Conservation (phyloP, 331 rosid species). For the Rhamnella rubrinervis region DNA sequence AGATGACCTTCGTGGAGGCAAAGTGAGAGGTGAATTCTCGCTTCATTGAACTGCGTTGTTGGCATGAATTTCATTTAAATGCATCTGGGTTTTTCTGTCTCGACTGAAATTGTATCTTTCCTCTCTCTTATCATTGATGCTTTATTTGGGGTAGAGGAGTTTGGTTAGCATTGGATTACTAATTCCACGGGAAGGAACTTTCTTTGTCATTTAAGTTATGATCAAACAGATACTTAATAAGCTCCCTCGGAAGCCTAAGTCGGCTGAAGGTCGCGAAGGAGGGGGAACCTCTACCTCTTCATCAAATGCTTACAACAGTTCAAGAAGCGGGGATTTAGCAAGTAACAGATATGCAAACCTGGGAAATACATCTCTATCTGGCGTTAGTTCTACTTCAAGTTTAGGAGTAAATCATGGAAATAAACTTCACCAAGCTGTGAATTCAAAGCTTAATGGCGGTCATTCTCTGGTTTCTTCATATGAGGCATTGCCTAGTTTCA, state of each 20-base stretch:
- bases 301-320: constrained; percentile 56
- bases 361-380: constrained; percentile 43
- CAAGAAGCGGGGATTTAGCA: constrained; percentile 46
- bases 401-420: constrained; percentile 55
- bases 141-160: constrained; percentile 33
- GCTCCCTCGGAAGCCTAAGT: constrained; percentile 86
- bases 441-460: constrained; percentile 75
- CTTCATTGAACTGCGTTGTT: constrained; percentile 21
- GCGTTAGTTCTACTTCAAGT: constrained; percentile 44
- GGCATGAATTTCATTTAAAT: constrained; percentile 32
- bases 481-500: constrained; percentile 85
- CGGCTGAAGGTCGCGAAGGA: constrained; percentile 76
- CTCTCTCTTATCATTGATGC: constrained; percentile 27
- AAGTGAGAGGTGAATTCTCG: constrained; percentile 25
- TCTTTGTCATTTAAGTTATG: constrained; percentile 58
- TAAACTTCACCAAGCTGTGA: constrained; percentile 51
- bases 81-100: constrained; percentile 25
- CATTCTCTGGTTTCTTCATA: constrained; percentile 45
- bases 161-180: constrained; percentile 26
- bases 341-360: constrained; percentile 47
- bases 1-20: constrained; percentile 13
- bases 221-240: constrained; percentile 84
- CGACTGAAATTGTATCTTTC: constrained; percentile 29
- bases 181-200: constrained; percentile 31
- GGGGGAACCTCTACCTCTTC: constrained; percentile 62